A percentile compares a stretch with the other conserved stretches of the same genome.
phyloP scores from a whole-genome alignment of 257 asterid genomes.

The Perilla frutescens region DNA sequence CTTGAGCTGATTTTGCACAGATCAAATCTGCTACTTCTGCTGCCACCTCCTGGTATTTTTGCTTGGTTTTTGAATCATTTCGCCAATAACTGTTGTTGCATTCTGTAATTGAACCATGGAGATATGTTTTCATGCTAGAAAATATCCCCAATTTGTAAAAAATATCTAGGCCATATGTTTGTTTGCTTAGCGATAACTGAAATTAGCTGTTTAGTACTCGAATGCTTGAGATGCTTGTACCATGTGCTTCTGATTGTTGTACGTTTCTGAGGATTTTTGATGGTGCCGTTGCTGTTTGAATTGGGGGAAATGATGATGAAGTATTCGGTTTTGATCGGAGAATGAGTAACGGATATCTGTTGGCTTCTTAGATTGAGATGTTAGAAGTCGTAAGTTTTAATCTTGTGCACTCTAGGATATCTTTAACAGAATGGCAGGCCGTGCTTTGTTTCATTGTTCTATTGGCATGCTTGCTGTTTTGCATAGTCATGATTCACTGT shows the following conservation, averaged over 20 bases:
- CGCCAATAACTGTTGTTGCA: constrained; percentile 13
- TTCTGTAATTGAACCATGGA: constrained; percentile 26
- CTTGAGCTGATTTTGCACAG: constrained; percentile 46
- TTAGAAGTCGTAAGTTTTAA: constrained; percentile 1
- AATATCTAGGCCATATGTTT: constrained; percentile 11
- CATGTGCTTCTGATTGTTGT: constrained; percentile 29
- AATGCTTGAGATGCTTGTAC: constrained; percentile 34
- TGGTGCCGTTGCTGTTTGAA: constrained; percentile 24
- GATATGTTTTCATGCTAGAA: constrained; percentile 18
- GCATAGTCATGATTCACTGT: constrained; percentile 12
- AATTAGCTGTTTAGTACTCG: constrained; percentile 24
- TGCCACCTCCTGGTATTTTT: constrained; percentile 46
- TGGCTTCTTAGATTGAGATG: constrained; percentile 20
- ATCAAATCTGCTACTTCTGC: constrained; percentile 53
- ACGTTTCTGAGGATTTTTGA: constrained; percentile 25
- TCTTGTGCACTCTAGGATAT: constrained; percentile 23
- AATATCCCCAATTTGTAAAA: background rate
- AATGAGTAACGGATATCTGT: background rate
- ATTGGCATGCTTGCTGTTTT: constrained; percentile 11
- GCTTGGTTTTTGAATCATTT: constrained; percentile 18
- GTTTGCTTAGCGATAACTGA: constrained; percentile 21
- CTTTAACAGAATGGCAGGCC: background rate
- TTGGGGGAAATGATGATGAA: constrained; percentile 29
- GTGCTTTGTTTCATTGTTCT: background rate
- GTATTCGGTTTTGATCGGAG: constrained; percentile 31